Base-by-base conservation (phyloP, 768 basidiomycete genomes). In the Kwoniella dendrophila region DNA sequence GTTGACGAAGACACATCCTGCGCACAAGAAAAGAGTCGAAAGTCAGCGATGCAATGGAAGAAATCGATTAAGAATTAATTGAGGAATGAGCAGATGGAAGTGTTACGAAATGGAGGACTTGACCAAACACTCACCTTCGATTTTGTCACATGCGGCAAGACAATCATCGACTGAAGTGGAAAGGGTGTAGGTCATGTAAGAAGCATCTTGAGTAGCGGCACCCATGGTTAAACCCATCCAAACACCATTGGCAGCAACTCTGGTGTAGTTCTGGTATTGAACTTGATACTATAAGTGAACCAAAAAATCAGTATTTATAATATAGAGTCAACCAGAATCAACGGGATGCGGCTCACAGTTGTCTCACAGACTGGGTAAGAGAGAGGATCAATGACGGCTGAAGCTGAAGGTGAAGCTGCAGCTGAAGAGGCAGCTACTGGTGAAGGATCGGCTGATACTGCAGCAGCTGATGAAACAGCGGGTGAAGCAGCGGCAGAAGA, bases 181-280 rank as follows among this genome's bases (percentile, higher is more conserved):
- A 36, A 71, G 70, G 26, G 70, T 71, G 67, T 71, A 71, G 54
- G 70, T 71, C 70, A 71, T 68, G 70, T 71, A 71, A 16, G 60
- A 63, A 27, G 53, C 63, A 45, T 71, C 70, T 44, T 66, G 67
- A 26, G 67, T 41, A n/a, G 70, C 70, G 49, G 70, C 43, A 44
- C 70, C 70, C 57, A 71, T 60, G 32, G 70, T 71, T 24, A 62
- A 49, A 41, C 70, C 70, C 18, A 27, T 55, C 64, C 64, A 71
- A 43, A 57, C 43, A 45, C 70, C 70, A 59, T 66, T 68, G 62
- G 70, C 50, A 29, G 70, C 70, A 22, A 68, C 64, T 30, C 56
- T 20, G 34, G 62, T 68, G 70, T 66, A 71, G 70, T 71, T 59
- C n/a, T 14, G 24, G 55, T 68, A 68, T 27, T 62, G 52, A 18